A percentile compares a stretch with the other conserved stretches of the same genome.
Conservation (phyloP, 306 rosid species). For the Senna siamea region DNA sequence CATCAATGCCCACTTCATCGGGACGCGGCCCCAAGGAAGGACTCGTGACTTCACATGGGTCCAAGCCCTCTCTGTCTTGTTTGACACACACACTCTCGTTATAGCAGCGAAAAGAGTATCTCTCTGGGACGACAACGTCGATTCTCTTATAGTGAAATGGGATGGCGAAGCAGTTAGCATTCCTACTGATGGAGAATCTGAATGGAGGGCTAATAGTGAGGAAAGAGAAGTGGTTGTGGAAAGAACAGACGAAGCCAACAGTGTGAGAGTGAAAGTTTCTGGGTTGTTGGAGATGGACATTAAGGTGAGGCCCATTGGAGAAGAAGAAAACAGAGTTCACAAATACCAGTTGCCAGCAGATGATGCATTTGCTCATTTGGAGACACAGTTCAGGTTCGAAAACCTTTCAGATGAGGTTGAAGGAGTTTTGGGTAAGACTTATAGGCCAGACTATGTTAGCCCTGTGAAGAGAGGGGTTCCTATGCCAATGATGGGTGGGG, state of each 20-base stretch:
- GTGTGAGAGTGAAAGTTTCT: slow-evolving; percentile 58
- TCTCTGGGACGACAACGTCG: slow-evolving; percentile 62
- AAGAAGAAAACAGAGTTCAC: slow-evolving; percentile 69
- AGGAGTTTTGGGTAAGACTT: slow-evolving; percentile 80
- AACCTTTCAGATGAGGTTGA: slow-evolving; percentile 59
- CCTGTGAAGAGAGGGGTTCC: slow-evolving; percentile 75
- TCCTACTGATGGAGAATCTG: slow-evolving; percentile 60
- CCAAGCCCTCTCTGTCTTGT: slow-evolving; percentile 69
- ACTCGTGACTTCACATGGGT: slow-evolving; percentile 89
- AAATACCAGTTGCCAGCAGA: slow-evolving; percentile 64
- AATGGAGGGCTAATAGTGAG: slow-evolving; percentile 56
- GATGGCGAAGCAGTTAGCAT: slow-evolving; percentile 50
- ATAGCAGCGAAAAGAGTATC: slow-evolving; percentile 67
- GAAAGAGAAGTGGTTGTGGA: slow-evolving; percentile 66
- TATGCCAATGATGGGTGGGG: slow-evolving; percentile 88
- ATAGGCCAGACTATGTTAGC: slow-evolving; percentile 66
- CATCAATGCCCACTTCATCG: slow-evolving; percentile 78
- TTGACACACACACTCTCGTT: slow-evolving; percentile 71
- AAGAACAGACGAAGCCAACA: slow-evolving; percentile 69
- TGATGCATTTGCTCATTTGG: slow-evolving; percentile 77
- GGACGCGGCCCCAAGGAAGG: slow-evolving; percentile 72
- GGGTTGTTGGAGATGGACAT: slow-evolving; percentile 66
- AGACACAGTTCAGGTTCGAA: slow-evolving; percentile 67
- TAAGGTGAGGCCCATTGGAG: slow-evolving; percentile 66
- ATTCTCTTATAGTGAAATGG: slow-evolving; percentile 65